Percentiles rank a stretch among this genome's conserved stretches.
These are phyloP conservation scores for Diaporthe nobilis DNA, from an alignment of 2,329 filamentous ascomycete species.

Conservation along the genomic window DNA sequence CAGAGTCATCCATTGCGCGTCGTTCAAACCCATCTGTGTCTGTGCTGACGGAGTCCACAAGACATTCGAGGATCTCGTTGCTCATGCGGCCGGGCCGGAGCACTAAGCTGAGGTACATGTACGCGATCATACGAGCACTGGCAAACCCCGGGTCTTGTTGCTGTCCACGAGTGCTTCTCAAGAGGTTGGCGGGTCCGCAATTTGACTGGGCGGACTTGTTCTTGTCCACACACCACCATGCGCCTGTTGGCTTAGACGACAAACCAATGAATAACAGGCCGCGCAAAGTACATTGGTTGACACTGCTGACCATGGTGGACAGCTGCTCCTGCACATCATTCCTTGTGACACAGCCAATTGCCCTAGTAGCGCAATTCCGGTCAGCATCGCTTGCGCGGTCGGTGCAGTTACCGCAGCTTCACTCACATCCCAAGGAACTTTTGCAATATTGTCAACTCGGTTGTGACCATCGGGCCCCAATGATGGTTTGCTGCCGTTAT, in stretches of 20 bases:
- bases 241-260: conserved; percentile 21
- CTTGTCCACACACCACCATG: conserved; percentile 17
- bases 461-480: not conserved
- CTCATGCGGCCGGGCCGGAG: conserved; percentile 56
- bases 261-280: conserved; percentile 24
- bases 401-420: not conserved
- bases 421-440: conserved; percentile 20
- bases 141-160: not conserved
- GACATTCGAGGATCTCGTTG: conserved; percentile 54
- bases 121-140: conserved; percentile 58
- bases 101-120: conserved; percentile 63
- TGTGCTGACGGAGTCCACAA: conserved; percentile 1
- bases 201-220: not conserved
- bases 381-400: conserved; percentile 5
- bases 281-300: not conserved
- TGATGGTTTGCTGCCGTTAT: conserved; percentile 7
- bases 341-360: conserved; percentile 5
- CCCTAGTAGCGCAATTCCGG: conserved; percentile 4
- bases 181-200: not conserved
- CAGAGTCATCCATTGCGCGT: not conserved
- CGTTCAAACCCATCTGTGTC: not conserved
- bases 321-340: conserved; percentile 4
- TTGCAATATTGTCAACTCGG: conserved; percentile 14
- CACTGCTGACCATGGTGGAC: not conserved
- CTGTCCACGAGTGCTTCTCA: not conserved